Percentiles rank a stretch among this genome's conserved stretches.
Conservation (phyloP, 495 filamentous ascomycete species). For the Hypoxylon intermedium region DNA sequence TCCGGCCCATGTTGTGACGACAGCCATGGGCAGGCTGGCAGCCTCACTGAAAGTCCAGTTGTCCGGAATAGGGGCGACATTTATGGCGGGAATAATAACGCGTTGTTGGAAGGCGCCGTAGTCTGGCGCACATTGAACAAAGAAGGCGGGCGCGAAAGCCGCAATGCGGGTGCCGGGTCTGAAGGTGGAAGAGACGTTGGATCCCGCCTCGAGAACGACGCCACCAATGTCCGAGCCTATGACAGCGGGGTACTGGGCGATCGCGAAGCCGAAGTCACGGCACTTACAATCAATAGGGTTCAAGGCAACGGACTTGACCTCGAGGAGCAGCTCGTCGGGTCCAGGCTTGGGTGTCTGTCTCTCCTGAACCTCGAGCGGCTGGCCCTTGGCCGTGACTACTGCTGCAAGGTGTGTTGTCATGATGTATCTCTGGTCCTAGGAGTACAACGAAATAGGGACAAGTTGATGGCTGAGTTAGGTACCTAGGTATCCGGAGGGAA, state of each 20-base stretch:
- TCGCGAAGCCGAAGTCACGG: conserved; percentile 50
- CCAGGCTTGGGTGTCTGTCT: conserved; percentile 54
- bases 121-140: conserved; percentile 28
- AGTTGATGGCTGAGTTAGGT: too few species aligned
- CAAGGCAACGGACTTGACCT: conserved; percentile 57
- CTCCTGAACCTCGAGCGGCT: conserved; percentile 44
- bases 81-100: conserved; percentile 45
- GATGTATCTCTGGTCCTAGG: not conserved
- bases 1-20: conserved; percentile 34
- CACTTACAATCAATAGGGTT: conserved; percentile 55
- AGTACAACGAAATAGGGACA: too few species aligned
- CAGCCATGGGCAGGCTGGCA: conserved; percentile 53
- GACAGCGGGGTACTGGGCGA: conserved; percentile 50
- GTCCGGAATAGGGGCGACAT: conserved; percentile 47
- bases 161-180: conserved; percentile 50
- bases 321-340: conserved; percentile 57
- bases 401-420: conserved; percentile 56
- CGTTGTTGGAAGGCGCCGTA: conserved; percentile 55
- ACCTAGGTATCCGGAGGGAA: not conserved
- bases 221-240: conserved; percentile 54
- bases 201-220: conserved; percentile 46
- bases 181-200: conserved; percentile 43
- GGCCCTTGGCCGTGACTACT: conserved; percentile 43
- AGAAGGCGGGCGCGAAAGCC: conserved; percentile 51
- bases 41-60: conserved; percentile 53